Evolutionary conservation across 2,329 filamentous ascomycete genomes (phyloP).

Genomic region (Nigrospora oryzae): DNA sequence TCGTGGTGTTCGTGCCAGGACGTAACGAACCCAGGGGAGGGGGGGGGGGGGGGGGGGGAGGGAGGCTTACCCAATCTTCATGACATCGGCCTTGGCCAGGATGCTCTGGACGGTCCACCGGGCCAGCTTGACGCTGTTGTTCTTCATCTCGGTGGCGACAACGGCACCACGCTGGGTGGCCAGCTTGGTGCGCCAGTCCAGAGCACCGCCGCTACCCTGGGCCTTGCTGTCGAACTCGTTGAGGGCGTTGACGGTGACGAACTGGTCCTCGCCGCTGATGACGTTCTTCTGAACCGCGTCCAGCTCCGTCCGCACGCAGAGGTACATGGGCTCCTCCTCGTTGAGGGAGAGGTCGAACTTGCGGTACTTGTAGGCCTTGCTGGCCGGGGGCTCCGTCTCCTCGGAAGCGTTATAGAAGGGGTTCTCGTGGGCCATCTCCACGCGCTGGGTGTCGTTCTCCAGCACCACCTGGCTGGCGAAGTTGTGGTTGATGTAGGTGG

Average conservation of each 20-base stretch:
- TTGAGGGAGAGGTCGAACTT: conserved; percentile 92
- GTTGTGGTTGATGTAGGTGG: conserved; percentile 99
- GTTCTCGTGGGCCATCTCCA: conserved; percentile 80
- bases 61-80: conserved; percentile 82
- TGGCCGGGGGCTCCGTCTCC: conserved; percentile 87
- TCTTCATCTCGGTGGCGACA: conserved; percentile 99
- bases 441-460: conserved; percentile 71
- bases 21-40: not conserved
- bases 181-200: conserved; percentile 96
- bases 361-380: conserved; percentile 97
- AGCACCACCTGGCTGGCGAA: conserved; percentile 92
- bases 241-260: conserved; percentile 85
- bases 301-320: conserved; percentile 89
- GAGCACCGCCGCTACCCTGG: conserved; percentile 84
- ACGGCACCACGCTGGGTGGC: conserved; percentile 92
- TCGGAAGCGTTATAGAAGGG: conserved; percentile 95
- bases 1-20: not conserved
- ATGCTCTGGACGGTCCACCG: conserved; percentile 97
- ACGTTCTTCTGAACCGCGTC: conserved; percentile 95
- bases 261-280: conserved; percentile 85
- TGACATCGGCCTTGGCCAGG: conserved; percentile 90
- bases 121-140: conserved; percentile 98
- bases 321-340: conserved; percentile 86
- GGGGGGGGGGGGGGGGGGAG: not conserved
- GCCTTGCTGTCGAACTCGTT: conserved; percentile 99